Percentiles rank a stretch among this genome's conserved stretches.
Evolutionary conservation across 257 asterid species (phyloP).

Genomic region (Solanum microdontum): DNA sequence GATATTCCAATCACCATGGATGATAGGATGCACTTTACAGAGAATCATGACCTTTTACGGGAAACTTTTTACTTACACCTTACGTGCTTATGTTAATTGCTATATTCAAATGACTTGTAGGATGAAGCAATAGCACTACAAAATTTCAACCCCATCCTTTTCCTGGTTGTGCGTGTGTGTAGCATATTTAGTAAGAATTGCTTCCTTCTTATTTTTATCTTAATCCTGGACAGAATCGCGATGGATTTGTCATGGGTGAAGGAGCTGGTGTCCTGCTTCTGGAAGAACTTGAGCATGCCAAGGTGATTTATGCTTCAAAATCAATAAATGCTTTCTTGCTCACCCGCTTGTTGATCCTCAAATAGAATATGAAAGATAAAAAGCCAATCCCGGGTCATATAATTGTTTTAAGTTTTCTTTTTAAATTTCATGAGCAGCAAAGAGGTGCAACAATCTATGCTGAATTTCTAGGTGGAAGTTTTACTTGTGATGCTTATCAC

Average conservation of each 20-base stretch:
- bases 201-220: not conserved
- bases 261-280: slow-evolving; percentile 89
- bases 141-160: not conserved
- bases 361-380: not conserved
- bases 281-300: slow-evolving; percentile 96
- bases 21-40: not conserved
- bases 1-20: not conserved
- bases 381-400: not conserved
- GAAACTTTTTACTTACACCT: not conserved
- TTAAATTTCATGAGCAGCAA: slow-evolving; percentile 30
- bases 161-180: not conserved
- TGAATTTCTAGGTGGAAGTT: slow-evolving; percentile 97
- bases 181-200: not conserved
- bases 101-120: not conserved
- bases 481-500: slow-evolving; percentile 96
- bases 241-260: slow-evolving; percentile 99
- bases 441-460: slow-evolving; percentile 96
- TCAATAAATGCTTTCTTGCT: not conserved
- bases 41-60: not conserved
- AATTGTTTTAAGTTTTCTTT: slow-evolving; percentile 1
- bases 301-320: slow-evolving; percentile 30
- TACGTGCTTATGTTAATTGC: not conserved
- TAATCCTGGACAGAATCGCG: slow-evolving; percentile 58
- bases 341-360: not conserved
- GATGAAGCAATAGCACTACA: not conserved